These are phyloP conservation scores for Paramecium primaurelia DNA, from an alignment of 73 alveolate species.

Conservation along the genomic window DNA sequence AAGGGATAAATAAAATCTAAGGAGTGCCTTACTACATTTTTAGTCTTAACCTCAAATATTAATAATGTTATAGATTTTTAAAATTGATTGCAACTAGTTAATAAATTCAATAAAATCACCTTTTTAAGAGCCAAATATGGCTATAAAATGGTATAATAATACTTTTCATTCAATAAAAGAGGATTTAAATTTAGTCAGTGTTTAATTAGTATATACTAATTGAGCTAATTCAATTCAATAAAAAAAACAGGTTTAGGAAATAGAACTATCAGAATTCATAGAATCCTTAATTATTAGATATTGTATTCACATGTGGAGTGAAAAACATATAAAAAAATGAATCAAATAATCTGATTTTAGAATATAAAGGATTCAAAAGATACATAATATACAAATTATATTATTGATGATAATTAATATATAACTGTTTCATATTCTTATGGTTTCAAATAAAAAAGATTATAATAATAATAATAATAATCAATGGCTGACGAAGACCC, in stretches of 20 bases:
- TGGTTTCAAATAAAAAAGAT: neutral
- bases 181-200: neutral
- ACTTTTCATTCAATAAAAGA: neutral
- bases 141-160: neutral
- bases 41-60: neutral
- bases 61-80: too few relatives aligned
- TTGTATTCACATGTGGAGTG: neutral
- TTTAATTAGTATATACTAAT: neutral
- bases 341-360: neutral
- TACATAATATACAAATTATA: neutral
- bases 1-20: neutral
- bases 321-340: neutral
- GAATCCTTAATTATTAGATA: neutral
- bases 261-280: neutral
- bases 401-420: neutral
- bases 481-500: constrained; percentile 20
- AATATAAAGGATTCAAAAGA: neutral
- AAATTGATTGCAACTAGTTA: neutral
- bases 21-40: neutral
- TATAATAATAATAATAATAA: neutral
- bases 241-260: neutral
- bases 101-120: neutral
- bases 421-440: neutral
- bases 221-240: neutral
- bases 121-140: neutral